Evolutionary conservation across 805 yeast genomes (phyloP).

Genomic region (Ogataea minuta): DNA sequence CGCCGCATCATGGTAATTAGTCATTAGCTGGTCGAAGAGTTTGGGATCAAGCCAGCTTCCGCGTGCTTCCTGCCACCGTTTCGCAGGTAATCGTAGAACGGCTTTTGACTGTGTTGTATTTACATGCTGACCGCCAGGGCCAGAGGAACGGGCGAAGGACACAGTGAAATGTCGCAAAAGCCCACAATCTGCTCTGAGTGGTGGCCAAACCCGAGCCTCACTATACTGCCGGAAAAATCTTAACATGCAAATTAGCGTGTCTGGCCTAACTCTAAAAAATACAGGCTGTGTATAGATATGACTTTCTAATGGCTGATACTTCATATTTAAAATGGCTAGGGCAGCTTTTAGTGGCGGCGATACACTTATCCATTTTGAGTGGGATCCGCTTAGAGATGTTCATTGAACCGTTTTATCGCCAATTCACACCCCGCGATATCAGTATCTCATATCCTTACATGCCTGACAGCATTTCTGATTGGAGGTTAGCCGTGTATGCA

Average conservation of each 20-base stretch:
- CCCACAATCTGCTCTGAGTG: constrained; percentile 2
- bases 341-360: no score
- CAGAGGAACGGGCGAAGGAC: constrained; percentile 49
- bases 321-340: no score
- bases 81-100: constrained; percentile 30
- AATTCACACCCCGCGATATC: constrained; percentile 1
- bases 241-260: no score
- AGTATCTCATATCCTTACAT: constrained; percentile 5
- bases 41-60: constrained; percentile 43
- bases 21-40: constrained; percentile 34
- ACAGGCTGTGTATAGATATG: no score
- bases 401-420: constrained; percentile 5
- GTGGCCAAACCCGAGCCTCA: background rate
- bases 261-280: no score
- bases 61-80: constrained; percentile 39
- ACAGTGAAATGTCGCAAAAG: constrained; percentile 33
- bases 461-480: constrained; percentile 4
- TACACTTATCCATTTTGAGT: no score
- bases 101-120: constrained; percentile 55
- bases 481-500: background rate
- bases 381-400: no score
- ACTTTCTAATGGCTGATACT: no score
- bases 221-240: no score
- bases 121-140: constrained; percentile 64
- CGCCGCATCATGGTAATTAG: constrained; percentile 18